Evolutionary conservation across 345 rosid genomes (phyloP).

Genomic region (Ceriops decandra): DNA sequence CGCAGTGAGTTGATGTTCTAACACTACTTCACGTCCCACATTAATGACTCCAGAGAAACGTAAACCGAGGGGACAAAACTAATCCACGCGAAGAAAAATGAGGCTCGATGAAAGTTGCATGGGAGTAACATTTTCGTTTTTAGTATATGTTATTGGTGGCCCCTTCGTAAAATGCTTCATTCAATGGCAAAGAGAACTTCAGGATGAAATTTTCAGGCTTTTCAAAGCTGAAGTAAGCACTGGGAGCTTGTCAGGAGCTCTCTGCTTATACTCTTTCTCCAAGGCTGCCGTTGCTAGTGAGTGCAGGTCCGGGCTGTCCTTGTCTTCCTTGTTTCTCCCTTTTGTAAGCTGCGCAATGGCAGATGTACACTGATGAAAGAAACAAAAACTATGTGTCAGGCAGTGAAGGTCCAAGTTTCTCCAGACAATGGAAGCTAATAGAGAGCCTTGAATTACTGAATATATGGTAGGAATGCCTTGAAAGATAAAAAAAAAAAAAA

Average conservation of each 20-base stretch:
- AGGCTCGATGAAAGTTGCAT: not conserved
- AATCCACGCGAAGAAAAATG: not conserved
- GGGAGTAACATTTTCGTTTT: constrained; percentile 6
- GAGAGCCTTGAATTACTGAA: not conserved
- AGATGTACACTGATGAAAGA: constrained; percentile 59
- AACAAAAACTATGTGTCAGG: constrained; percentile 14
- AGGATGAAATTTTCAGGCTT: constrained; percentile 57
- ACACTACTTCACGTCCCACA: constrained; percentile 19
- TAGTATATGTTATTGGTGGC: constrained; percentile 11
- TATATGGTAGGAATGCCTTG: too few relatives aligned
- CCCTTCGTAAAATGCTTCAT: constrained; percentile 19
- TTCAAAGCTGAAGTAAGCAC: constrained; percentile 66
- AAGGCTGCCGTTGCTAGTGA: constrained; percentile 61
- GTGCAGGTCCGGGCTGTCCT: constrained; percentile 70
- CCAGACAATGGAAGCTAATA: constrained; percentile 4
- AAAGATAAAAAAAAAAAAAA: too few relatives aligned
- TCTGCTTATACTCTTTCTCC: constrained; percentile 85
- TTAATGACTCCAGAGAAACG: constrained; percentile 8
- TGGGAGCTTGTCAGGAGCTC: constrained; percentile 61
- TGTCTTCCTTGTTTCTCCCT: constrained; percentile 86
- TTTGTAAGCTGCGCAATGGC: constrained; percentile 72
- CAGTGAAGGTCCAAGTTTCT: not conserved
- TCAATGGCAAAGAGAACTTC: constrained; percentile 8
- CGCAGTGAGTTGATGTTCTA: constrained; percentile 5
- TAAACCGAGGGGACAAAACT: not conserved